Conservation (phyloP, 148 eudicot species). For the Selenicereus undatus region DNA sequence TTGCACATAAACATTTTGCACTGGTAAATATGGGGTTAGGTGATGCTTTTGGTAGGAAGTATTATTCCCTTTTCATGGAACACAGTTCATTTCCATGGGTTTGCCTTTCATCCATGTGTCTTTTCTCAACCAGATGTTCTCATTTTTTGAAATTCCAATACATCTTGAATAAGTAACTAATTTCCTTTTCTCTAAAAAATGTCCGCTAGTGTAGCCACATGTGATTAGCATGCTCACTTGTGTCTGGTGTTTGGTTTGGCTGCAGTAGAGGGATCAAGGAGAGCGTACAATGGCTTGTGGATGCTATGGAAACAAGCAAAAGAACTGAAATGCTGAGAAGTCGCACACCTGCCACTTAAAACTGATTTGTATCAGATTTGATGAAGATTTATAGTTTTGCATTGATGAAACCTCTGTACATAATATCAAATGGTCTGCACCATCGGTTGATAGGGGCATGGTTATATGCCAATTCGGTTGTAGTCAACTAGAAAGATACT, state of each 20-base stretch:
- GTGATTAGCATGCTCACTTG: not conserved
- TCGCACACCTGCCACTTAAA: constrained; percentile 50
- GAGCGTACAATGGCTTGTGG: constrained; percentile 88
- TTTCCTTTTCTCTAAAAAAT: not conserved
- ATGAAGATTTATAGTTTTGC: not conserved
- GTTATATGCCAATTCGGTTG: not conserved
- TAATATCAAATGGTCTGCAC: not conserved
- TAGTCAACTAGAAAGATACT: not conserved
- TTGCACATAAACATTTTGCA: too few species aligned
- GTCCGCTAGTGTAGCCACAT: not conserved
- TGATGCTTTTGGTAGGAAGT: too few species aligned
- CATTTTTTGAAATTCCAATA: not conserved
- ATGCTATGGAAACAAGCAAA: constrained; percentile 92
- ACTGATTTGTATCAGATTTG: not conserved
- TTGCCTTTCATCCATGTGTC: not conserved
- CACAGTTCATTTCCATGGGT: too few species aligned
- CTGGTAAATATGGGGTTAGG: too few species aligned
- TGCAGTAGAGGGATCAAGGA: constrained; percentile 89
- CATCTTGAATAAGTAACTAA: not conserved
- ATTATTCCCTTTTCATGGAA: too few species aligned
- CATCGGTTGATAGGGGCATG: not conserved
- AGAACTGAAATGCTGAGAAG: constrained; percentile 74
- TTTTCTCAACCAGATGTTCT: not conserved
- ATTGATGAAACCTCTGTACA: constrained; percentile 20
- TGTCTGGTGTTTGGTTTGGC: constrained; percentile 6